Evolutionary conservation across 805 yeast genomes (phyloP).

Genomic region (Lachancea nothofagi): DNA sequence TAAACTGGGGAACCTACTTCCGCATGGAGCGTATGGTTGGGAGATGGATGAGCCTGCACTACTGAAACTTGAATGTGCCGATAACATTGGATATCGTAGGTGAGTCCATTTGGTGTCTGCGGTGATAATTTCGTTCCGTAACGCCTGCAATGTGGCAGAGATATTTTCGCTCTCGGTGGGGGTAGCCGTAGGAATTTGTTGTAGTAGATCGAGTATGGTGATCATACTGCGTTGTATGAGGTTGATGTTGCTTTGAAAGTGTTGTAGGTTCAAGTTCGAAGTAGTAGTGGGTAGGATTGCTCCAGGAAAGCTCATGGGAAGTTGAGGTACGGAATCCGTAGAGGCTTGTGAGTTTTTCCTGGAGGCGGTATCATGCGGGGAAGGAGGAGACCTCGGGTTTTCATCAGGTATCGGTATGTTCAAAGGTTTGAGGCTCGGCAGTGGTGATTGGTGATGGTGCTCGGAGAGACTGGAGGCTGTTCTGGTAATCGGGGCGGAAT

Average conservation of each 20-base stretch:
- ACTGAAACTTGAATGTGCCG: slow-evolving; percentile 10
- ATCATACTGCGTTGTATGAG: slow-evolving; percentile 8
- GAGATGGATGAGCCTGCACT: slow-evolving; percentile 9
- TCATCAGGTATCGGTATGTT: not conserved
- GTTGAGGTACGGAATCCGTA: slow-evolving; percentile 1
- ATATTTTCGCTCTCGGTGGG: slow-evolving; percentile 3
- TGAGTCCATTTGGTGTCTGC: slow-evolving; percentile 8
- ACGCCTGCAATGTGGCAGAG: slow-evolving; percentile 1
- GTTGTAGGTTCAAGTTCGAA: slow-evolving; percentile 2
- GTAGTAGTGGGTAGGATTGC: not conserved
- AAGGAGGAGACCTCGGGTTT: not conserved
- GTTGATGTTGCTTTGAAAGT: slow-evolving; percentile 4
- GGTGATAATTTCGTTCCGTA: slow-evolving; percentile 4
- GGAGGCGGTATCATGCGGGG: slow-evolving; percentile 3
- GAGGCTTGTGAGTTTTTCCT: slow-evolving; percentile 1
- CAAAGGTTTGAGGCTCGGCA: slow-evolving; percentile 8
- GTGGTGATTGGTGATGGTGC: slow-evolving; percentile 1
- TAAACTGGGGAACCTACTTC: slow-evolving; percentile 9
- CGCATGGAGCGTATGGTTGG: not conserved
- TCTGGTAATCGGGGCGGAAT: not conserved
- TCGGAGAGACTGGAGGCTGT: slow-evolving; percentile 2
- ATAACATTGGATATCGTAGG: not conserved
- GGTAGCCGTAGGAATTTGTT: slow-evolving; percentile 3
- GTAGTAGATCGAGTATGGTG: slow-evolving; percentile 8
- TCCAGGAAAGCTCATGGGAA: not conserved